These are phyloP conservation scores for Diddensiella transvaalensis DNA, from an alignment of 805 yeast species.

Conservation along the genomic window DNA sequence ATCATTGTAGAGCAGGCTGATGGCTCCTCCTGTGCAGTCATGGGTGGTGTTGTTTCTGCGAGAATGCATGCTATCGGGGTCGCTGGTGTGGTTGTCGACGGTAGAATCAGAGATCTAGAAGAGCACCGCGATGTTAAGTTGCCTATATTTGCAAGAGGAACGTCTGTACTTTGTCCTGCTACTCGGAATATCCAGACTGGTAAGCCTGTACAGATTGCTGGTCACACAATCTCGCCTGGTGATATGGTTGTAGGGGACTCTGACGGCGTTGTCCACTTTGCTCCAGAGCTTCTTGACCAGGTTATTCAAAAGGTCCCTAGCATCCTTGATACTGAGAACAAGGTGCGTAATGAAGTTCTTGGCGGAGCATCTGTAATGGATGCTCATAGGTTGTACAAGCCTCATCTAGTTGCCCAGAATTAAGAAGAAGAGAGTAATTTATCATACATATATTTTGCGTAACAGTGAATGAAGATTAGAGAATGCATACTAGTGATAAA, in stretches of 20 bases:
- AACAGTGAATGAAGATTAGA: too few relatives aligned
- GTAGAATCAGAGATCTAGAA: constrained; percentile 13
- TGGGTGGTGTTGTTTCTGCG: constrained; percentile 18
- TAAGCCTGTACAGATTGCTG: constrained; percentile 66
- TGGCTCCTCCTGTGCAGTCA: constrained; percentile 10
- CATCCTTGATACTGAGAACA: constrained; percentile 13
- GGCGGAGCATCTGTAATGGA: constrained; percentile 12
- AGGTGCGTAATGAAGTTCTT: constrained; percentile 13
- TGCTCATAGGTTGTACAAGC: constrained; percentile 16
- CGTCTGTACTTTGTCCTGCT: constrained; percentile 17
- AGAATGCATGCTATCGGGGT: constrained; percentile 11
- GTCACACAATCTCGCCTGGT: constrained; percentile 71
- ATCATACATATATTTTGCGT: too few relatives aligned
- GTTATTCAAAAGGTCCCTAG: constrained; percentile 11
- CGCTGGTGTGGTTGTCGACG: constrained; percentile 16
- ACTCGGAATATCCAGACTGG: constrained; percentile 33
- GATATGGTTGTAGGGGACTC: constrained; percentile 14
- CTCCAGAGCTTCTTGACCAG: constrained; percentile 7
- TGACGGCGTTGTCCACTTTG: constrained; percentile 15
- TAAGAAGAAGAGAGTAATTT: too few relatives aligned
- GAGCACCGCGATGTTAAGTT: constrained; percentile 13
- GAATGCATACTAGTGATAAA: too few relatives aligned
- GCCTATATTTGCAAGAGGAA: constrained; percentile 13
- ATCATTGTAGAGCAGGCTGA: constrained; percentile 11
- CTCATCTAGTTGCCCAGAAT: constrained; percentile 7